Evolutionary conservation across 2,329 filamentous ascomycete genomes (phyloP).

Genomic region (Botrytis fragariae): DNA sequence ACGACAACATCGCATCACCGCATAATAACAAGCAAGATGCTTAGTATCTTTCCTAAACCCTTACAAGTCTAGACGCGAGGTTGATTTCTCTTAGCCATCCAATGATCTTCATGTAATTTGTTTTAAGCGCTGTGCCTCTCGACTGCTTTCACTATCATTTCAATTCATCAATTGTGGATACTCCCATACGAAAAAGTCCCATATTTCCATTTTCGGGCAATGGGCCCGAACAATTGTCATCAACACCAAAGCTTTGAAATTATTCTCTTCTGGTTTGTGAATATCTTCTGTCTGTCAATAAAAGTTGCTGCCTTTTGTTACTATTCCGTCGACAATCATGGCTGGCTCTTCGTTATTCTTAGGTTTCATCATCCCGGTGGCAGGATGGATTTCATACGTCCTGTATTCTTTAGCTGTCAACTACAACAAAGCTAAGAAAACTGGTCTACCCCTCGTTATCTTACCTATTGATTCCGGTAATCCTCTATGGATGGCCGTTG

Average conservation of each 20-base stretch:
- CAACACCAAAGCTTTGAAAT: not conserved
- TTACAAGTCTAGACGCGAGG: not conserved
- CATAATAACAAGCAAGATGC: not conserved
- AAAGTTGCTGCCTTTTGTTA: not conserved
- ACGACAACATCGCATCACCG: not conserved
- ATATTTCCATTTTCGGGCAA: not conserved
- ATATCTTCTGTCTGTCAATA: not conserved
- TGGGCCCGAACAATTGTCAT: not conserved
- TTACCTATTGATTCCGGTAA: constrained; percentile 14
- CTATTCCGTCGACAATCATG: constrained; percentile 1
- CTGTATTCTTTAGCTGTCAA: constrained; percentile 11
- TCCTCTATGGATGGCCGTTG: constrained; percentile 15
- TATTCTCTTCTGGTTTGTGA: not conserved
- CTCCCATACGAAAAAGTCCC: not conserved
- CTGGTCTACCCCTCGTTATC: constrained; percentile 5
- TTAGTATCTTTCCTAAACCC: not conserved
- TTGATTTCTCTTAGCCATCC: not conserved
- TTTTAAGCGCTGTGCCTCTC: constrained; percentile 6
- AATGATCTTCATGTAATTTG: not conserved
- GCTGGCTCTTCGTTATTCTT: constrained; percentile 1
- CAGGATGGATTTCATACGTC: constrained; percentile 6
- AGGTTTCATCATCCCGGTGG: not conserved
- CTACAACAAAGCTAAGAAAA: constrained; percentile 6
- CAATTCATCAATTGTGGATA: constrained; percentile 1
- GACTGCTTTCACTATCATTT: not conserved